phyloP scores from a whole-genome alignment of 495 filamentous ascomycete genomes.

The Xanthoparmelia taractica region DNA sequence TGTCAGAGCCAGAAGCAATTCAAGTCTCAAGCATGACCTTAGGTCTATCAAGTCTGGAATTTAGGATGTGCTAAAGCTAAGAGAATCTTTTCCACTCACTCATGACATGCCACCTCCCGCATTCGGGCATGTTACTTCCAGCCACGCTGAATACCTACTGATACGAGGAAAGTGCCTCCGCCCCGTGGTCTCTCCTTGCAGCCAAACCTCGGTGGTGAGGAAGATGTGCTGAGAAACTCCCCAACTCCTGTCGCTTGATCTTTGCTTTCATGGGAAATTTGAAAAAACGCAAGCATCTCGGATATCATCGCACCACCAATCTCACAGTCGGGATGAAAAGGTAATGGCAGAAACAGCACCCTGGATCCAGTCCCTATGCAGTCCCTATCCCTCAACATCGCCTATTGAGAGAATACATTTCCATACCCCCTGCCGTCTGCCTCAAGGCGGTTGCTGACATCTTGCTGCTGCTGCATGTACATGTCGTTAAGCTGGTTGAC shows the following conservation, averaged over 20 bases:
- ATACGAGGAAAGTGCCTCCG: neutral
- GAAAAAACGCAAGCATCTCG: neutral
- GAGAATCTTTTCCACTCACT: conserved; percentile 5
- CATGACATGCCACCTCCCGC: neutral
- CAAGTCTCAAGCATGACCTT: conserved; percentile 3
- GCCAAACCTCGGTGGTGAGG: neutral
- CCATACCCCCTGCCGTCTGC: conserved; percentile 41
- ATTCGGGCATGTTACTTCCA: neutral
- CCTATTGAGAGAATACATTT: conserved; percentile 36
- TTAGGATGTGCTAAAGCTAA: conserved; percentile 7
- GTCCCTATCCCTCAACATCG: neutral
- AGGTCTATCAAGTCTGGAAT: neutral
- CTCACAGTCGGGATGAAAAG: neutral
- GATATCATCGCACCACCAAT: neutral
- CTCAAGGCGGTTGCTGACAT: conserved; percentile 40
- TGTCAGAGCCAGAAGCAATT: neutral
- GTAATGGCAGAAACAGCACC: neutral
- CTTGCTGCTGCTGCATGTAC: conserved; percentile 38
- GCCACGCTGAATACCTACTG: neutral
- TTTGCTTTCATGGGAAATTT: conserved; percentile 10
- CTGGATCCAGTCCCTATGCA: neutral
- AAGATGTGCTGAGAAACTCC: neutral
- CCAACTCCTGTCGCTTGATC: conserved; percentile 17
- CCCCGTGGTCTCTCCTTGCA: neutral
- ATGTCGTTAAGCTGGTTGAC: conserved; percentile 41